Base-by-base conservation (phyloP, 108 stramenopile species). In the Mayamaea pseudoterrestris region DNA sequence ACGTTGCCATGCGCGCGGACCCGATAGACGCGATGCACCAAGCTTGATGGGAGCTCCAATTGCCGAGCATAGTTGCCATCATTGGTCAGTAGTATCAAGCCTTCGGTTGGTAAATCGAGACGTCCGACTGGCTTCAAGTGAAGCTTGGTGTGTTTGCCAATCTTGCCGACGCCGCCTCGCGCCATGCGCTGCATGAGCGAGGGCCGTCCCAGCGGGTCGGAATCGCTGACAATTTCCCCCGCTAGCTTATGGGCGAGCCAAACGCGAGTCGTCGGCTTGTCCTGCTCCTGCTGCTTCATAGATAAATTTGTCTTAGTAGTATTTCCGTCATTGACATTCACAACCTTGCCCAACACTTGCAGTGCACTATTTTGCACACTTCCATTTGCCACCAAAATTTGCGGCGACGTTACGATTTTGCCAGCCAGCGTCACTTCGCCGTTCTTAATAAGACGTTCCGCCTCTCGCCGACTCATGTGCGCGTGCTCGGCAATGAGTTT, bases 51-150 rank as follows among this genome's bases (percentile, higher is more conserved):
- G 30, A 83, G 51, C 58, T 88, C 85, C 64, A 88, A 60, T 34
- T 72, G 57, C 35, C 80, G 52, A 7, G 78, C 76, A 39, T 80
- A 88, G 5, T 57, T 47, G 18, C 81, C 81, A 51, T 80, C 69
- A 54, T 83, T 83, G 23, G 87, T 83, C 13, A 89, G 53, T 16
- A 89, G 51, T 35, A 83, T 70, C 9, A 89, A 55, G 18, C 87
- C 87, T 61, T 83, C 81, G 8, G 87, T 81, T 41, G 66, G 68
- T 62, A 83, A 80, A 49, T 89, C 87, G 11, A 89, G 49, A 37
- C 81, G 52, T 21, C 86, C 81, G 36, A 89, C 68, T 21, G 79
- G 72, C n/a, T 80, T 89, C 9, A 83, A 50, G 63, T 81, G 83
- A 11, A 41, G 21, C 46, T 49, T 45, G 11, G 31, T 35, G n/a